phyloP scores from a whole-genome alignment of 345 rosid genomes.

The Brassica juncea region DNA sequence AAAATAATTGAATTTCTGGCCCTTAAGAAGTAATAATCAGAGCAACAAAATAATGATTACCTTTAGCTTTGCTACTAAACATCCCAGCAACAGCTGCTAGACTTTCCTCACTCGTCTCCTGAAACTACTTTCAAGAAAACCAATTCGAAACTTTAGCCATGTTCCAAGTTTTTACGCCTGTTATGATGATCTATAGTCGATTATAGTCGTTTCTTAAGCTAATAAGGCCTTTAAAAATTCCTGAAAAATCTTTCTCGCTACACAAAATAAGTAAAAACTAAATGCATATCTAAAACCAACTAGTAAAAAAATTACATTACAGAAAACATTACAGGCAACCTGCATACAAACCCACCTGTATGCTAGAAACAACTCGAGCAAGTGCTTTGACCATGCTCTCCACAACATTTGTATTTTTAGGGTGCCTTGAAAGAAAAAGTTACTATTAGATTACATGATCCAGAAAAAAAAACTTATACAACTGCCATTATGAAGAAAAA shows the following conservation, averaged over 20 bases:
- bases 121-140: constrained; percentile 55
- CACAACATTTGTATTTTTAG: constrained; percentile 93
- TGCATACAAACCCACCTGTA: constrained; percentile 63
- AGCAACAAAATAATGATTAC: constrained; percentile 44
- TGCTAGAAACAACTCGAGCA: constrained; percentile 91
- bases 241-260: constrained; percentile 2
- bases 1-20: neutral
- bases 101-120: constrained; percentile 97
- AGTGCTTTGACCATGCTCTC: constrained; percentile 97
- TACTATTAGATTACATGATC: constrained; percentile 15
- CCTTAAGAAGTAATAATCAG: constrained; percentile 1
- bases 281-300: constrained; percentile 1
- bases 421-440: constrained; percentile 60
- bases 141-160: constrained; percentile 31
- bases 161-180: constrained; percentile 4
- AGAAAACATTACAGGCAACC: constrained; percentile 11
- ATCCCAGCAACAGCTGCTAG: constrained; percentile 97
- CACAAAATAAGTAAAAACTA: constrained; percentile 8
- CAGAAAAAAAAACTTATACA: constrained; percentile 11
- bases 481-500: neutral
- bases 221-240: constrained; percentile 2
- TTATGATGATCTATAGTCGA: neutral
- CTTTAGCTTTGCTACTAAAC: constrained; percentile 99
- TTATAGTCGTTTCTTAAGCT: constrained; percentile 7
- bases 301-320: neutral